Percentiles rank a stretch among this genome's conserved stretches.
Evolutionary conservation across 2,329 filamentous ascomycete species (phyloP).

Genomic region (Stachybotrys elegans): DNA sequence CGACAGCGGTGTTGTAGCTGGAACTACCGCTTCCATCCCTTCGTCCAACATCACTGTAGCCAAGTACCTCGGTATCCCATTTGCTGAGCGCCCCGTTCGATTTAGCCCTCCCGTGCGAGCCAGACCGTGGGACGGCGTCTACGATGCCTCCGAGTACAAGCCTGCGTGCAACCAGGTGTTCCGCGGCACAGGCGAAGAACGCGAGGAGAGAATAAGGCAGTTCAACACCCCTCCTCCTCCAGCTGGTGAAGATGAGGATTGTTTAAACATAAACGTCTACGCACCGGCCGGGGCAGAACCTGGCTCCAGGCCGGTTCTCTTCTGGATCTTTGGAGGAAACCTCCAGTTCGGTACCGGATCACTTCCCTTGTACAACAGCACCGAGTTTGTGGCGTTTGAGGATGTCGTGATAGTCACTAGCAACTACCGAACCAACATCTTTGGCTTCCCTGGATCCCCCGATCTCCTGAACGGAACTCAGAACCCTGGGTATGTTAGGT

Average conservation of each 20-base stretch:
- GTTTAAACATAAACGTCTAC: constrained; percentile 27
- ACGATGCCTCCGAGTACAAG: constrained; percentile 17
- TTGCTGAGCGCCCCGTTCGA: constrained; percentile 18
- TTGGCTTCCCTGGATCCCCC: constrained; percentile 32
- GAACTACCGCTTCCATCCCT: constrained; percentile 11
- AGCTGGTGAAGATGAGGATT: constrained; percentile 24
- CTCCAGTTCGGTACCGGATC: constrained; percentile 30
- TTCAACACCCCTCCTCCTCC: constrained; percentile 17
- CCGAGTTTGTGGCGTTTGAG: constrained; percentile 31
- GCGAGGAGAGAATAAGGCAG: constrained; percentile 10
- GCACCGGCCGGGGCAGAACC: constrained; percentile 14
- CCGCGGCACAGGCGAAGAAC: constrained; percentile 11
- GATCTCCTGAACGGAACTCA: constrained; percentile 10
- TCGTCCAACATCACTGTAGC: constrained; percentile 13
- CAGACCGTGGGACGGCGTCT: constrained; percentile 11
- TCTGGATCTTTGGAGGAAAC: constrained; percentile 39
- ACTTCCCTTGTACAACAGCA: constrained; percentile 33
- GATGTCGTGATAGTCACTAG: constrained; percentile 41
- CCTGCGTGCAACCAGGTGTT: constrained; percentile 21
- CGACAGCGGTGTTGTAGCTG: constrained; percentile 12
- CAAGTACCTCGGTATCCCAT: constrained; percentile 26
- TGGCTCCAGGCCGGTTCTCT: constrained; percentile 33
- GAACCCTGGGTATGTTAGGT: constrained; percentile 17
- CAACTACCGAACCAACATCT: constrained; percentile 39
- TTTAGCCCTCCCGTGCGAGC: constrained; percentile 16